These are phyloP conservation scores for Flaveria trinervia DNA, from an alignment of 129 eudicot species.

Conservation along the genomic window DNA sequence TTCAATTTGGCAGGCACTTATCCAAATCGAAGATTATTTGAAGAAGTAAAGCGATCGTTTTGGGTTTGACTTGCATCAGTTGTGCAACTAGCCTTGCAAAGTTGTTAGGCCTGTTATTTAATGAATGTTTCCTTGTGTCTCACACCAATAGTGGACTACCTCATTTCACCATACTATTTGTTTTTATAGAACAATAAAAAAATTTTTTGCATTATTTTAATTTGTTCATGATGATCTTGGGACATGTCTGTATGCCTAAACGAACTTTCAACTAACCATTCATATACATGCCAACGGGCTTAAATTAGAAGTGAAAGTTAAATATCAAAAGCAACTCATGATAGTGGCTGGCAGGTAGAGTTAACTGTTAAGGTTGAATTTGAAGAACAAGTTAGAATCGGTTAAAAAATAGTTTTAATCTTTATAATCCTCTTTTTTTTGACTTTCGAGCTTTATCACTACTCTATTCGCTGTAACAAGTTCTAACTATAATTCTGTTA, in stretches of 20 bases:
- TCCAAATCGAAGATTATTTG: constrained; percentile 35
- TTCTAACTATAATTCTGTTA: too few species aligned
- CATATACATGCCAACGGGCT: neutral
- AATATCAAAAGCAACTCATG: neutral
- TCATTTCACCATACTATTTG: constrained; percentile 18
- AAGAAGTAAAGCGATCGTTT: constrained; percentile 24
- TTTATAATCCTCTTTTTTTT: too few species aligned
- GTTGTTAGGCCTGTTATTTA: constrained; percentile 4
- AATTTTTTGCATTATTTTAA: neutral
- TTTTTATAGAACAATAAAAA: constrained; percentile 19
- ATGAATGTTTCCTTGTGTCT: constrained; percentile 9
- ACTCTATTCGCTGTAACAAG: too few species aligned
- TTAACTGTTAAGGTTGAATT: too few species aligned
- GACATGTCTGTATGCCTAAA: neutral
- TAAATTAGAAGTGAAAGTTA: neutral
- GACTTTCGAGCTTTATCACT: too few species aligned
- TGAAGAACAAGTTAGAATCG: too few species aligned
- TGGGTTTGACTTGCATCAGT: constrained; percentile 18
- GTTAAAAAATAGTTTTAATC: too few species aligned
- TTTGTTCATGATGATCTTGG: constrained; percentile 4
- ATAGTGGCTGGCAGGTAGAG: too few species aligned
- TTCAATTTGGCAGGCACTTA: constrained; percentile 29
- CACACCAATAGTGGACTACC: neutral
- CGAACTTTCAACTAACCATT: too few species aligned
- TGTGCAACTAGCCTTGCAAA: constrained; percentile 17